A percentile compares a stretch with the other conserved stretches of the same genome.
Evolutionary conservation across 495 filamentous ascomycete genomes (phyloP).

Genomic region (Symbiotaphrina buchneri): DNA sequence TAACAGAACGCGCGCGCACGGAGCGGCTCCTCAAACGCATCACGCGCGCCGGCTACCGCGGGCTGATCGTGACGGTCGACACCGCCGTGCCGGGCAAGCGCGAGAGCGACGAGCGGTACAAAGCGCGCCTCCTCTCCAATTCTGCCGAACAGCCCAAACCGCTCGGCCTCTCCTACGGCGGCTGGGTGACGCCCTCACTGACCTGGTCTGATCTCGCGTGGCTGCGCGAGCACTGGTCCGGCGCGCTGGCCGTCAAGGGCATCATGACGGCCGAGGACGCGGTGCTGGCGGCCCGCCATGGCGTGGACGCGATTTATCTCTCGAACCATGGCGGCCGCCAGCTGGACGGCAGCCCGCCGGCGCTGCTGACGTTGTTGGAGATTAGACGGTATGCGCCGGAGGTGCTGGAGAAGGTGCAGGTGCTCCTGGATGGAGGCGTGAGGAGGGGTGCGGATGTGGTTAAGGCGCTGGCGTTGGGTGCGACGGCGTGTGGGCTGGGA

Average conservation of each 20-base stretch:
- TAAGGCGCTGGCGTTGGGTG: constrained; percentile 40
- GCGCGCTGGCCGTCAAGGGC: constrained; percentile 25
- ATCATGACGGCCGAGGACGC: constrained; percentile 40
- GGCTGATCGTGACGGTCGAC: constrained; percentile 15
- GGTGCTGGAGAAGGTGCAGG: background rate
- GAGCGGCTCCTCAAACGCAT: background rate
- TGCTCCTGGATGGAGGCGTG: constrained; percentile 29
- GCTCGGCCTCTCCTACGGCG: too few relatives aligned
- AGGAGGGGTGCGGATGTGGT: constrained; percentile 31
- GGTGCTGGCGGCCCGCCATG: constrained; percentile 24
- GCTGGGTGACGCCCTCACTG: constrained; percentile 6
- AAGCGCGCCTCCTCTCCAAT: constrained; percentile 13
- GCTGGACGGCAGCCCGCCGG: constrained; percentile 23
- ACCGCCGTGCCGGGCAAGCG: constrained; percentile 14
- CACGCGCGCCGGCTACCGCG: constrained; percentile 11
- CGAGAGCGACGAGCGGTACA: constrained; percentile 21
- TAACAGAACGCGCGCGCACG: background rate
- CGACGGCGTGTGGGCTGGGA: constrained; percentile 7
- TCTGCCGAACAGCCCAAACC: constrained; percentile 13
- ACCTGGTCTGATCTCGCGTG: constrained; percentile 15
- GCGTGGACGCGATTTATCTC: constrained; percentile 35
- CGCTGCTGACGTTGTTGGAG: constrained; percentile 2
- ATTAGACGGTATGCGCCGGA: background rate
- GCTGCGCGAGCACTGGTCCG: constrained; percentile 13
- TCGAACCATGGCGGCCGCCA: constrained; percentile 52